Percentiles rank a stretch among this genome's conserved stretches.
Evolutionary conservation across 208 protist genomes (phyloP).

Genomic region (Leptomonas pyrrhocoris): DNA sequence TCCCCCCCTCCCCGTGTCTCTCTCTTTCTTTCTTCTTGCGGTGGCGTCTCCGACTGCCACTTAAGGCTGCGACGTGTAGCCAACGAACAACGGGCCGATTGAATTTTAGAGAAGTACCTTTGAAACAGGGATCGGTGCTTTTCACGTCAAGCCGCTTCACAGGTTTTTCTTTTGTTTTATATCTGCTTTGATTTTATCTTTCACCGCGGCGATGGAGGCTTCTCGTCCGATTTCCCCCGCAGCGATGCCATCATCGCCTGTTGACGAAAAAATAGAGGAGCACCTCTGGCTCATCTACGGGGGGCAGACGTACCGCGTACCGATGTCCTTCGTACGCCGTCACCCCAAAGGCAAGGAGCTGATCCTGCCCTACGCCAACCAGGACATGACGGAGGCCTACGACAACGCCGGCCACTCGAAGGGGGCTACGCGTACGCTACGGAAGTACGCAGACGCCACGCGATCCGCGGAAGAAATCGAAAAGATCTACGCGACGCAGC

Average conservation of each 20-base stretch:
- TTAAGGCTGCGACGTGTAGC: no score
- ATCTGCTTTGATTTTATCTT: no score
- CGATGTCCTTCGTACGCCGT: conserved; percentile 27
- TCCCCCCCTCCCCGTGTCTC: background rate
- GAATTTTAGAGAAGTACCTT: no score
- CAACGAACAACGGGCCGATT: no score
- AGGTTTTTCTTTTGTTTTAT: no score
- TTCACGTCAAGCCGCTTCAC: no score
- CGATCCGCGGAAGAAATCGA: conserved; percentile 16
- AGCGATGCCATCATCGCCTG: background rate
- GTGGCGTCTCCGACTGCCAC: no score
- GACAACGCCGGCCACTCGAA: conserved; percentile 7
- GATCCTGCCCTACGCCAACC: conserved; percentile 31
- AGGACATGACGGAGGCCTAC: conserved; percentile 34
- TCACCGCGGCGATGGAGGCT: no score
- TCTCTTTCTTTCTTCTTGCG: background rate
- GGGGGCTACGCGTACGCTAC: background rate
- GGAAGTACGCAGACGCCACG: conserved; percentile 18
- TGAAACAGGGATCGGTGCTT: no score
- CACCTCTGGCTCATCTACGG: conserved; percentile 24
- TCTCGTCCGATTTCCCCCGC: background rate
- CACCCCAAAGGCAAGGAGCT: conserved; percentile 31
- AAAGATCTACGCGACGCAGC: conserved; percentile 4
- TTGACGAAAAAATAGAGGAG: no score
- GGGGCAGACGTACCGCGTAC: conserved; percentile 26